Base-by-base conservation (phyloP, 192 early-diverging fungal genomes). In the Phlyctochytrium arcticum region DNA sequence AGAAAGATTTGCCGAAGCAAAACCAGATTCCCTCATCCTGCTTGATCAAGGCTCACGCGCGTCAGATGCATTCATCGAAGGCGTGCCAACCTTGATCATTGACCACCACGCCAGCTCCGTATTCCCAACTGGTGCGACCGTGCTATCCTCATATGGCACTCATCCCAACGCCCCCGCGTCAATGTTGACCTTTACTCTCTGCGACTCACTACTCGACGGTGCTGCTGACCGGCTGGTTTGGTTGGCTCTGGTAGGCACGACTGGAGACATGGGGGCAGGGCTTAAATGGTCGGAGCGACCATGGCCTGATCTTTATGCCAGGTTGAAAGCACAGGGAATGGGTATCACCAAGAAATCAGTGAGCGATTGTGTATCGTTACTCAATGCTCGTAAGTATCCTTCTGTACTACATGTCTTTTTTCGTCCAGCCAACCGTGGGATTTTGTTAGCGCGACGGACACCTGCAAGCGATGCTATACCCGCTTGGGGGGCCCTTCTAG, bases 301-400 rank as follows among this genome's bases (percentile, higher is more conserved):
- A 8, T 60, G 42, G 17, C 58, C 58, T 8, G 58, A 60, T 60
- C 35, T 60, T 3, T 19, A 12, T 12, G 12, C 32, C 10, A 39
- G 10, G 10, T n/a, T 29, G 42, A n/a, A 10, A n/a, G 37, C 36
- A n/a, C 23, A 57, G 3, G 19, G n/a, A n/a, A n/a, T n/a, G n/a
- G n/a, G n/a, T n/a, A n/a, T 46, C 8, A n/a, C 32, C 7, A 21
- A 2, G 39, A 60, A 47, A 19, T 15, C 30, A 12, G 27, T 44
- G n/a, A 15, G 31, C 8, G 58, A 60, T 7, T 21, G 24, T 1
- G 58, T 60, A 8, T 34, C 37, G 9, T 47, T 60, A 3, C 29
- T 60, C 32, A 60, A 60, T 47, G 58, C 58, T 21, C 58, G 58
- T 60, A 47, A 7, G 58, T 60, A 29, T 0, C n/a, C n/a, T n/a